Conservation (phyloP, 2,329 filamentous ascomycete genomes). For the Tolypocladium pustulatum region DNA sequence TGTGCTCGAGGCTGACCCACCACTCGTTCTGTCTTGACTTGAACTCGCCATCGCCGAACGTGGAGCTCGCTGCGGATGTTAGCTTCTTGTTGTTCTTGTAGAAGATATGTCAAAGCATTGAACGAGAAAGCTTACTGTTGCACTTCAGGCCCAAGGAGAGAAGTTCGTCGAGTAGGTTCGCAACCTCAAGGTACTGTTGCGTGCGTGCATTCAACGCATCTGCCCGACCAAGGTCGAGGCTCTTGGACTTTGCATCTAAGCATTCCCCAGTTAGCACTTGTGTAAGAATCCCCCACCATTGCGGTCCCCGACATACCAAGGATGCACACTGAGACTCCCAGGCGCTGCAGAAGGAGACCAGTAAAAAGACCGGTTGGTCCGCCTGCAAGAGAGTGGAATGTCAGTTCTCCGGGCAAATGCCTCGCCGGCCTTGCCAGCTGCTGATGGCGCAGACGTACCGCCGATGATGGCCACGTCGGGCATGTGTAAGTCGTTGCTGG, state of each 20-base stretch:
- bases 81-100: neutral
- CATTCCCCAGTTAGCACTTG: neutral
- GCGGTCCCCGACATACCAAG: slow-evolving; percentile 16
- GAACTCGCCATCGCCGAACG: slow-evolving; percentile 33
- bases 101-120: neutral
- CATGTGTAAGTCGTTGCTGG: slow-evolving; percentile 4
- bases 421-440: neutral
- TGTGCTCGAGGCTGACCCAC: slow-evolving; percentile 35
- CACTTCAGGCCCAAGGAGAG: slow-evolving; percentile 33
- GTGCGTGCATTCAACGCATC: slow-evolving; percentile 38
- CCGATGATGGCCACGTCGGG: slow-evolving; percentile 27
- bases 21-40: slow-evolving; percentile 35
- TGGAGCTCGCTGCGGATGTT: slow-evolving; percentile 29
- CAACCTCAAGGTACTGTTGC: slow-evolving; percentile 36
- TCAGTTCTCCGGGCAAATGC: neutral
- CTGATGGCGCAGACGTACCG: slow-evolving; percentile 11
- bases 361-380: slow-evolving; percentile 36
- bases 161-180: slow-evolving; percentile 30
- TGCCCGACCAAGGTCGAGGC: slow-evolving; percentile 31
- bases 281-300: neutral
- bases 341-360: slow-evolving; percentile 28
- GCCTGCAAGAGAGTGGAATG: slow-evolving; percentile 13
- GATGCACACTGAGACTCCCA: slow-evolving; percentile 29
- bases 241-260: slow-evolving; percentile 26
- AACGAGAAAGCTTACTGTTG: slow-evolving; percentile 27